These are phyloP conservation scores for Globisporangium echinulatum DNA, from an alignment of 352 stramenopile genomes.

Conservation along the genomic window DNA sequence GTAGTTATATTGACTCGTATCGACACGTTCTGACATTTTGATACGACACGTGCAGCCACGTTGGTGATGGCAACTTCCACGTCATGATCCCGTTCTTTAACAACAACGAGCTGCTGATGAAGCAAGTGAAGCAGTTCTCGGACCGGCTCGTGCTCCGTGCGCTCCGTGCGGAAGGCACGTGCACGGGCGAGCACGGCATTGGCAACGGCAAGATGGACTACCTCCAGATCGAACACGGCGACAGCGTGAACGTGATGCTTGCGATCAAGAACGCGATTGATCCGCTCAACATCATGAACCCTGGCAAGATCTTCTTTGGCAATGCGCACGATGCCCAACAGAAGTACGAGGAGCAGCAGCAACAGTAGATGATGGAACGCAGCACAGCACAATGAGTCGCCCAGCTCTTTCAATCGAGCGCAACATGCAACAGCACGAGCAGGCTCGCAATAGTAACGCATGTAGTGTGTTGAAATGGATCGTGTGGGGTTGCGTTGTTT, in stretches of 20 bases:
- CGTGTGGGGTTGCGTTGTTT: neutral
- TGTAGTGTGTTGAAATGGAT: too few relatives aligned
- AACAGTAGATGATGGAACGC: neutral
- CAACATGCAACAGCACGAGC: too few relatives aligned
- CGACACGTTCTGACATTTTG: too few relatives aligned
- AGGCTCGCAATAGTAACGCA: too few relatives aligned
- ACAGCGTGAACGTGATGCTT: conserved; percentile 90
- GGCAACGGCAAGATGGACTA: conserved; percentile 94
- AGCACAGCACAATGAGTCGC: too few relatives aligned
- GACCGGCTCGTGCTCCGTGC: conserved; percentile 77
- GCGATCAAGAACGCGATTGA: conserved; percentile 94
- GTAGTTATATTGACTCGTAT: neutral
- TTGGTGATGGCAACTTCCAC: conserved; percentile 98
- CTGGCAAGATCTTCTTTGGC: conserved; percentile 93
- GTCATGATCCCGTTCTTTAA: conserved; percentile 91
- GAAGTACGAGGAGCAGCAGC: conserved; percentile 6
- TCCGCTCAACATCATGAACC: conserved; percentile 96
- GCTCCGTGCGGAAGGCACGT: conserved; percentile 91
- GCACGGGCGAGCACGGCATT: conserved; percentile 97
- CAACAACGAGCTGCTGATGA: conserved; percentile 81
- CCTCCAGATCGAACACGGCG: conserved; percentile 87
- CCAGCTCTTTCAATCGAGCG: too few relatives aligned
- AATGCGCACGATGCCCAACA: conserved; percentile 18
- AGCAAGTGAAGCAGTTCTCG: conserved; percentile 86
- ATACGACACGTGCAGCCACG: conserved; percentile 30